Conservation (phyloP, 2,329 filamentous ascomycete species). For the Trichoderma sp. region DNA sequence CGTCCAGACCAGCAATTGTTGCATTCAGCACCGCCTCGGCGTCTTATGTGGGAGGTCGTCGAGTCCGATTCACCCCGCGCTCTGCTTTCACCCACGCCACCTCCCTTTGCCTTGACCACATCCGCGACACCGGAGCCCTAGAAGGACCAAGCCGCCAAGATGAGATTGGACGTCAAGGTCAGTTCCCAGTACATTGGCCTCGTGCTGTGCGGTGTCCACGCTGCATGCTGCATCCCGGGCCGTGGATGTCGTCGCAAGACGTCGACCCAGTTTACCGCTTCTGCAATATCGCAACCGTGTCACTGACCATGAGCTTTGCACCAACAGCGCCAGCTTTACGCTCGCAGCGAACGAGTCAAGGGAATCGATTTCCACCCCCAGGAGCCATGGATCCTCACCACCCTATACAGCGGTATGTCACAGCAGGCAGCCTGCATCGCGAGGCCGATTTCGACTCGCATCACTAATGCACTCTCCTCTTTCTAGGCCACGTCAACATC, state of each 20-base stretch:
- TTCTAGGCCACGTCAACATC: constrained; percentile 90
- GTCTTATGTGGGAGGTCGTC: constrained; percentile 19
- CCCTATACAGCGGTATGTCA: constrained; percentile 83
- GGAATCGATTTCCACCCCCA: constrained; percentile 96
- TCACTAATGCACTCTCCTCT: constrained; percentile 3
- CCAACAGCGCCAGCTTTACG: constrained; percentile 53
- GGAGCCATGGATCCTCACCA: constrained; percentile 96
- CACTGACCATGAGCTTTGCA: not conserved
- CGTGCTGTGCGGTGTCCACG: not conserved
- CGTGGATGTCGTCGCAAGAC: not conserved
- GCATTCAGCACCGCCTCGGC: not conserved
- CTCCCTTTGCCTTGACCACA: constrained; percentile 6
- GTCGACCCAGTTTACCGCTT: not conserved
- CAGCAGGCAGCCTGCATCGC: not conserved
- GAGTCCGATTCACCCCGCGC: constrained; percentile 23
- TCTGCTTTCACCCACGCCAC: constrained; percentile 15
- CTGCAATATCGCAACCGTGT: not conserved
- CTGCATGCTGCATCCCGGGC: not conserved
- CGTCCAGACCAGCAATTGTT: constrained; percentile 9
- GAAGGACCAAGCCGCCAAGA: constrained; percentile 32
- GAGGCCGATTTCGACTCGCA: not conserved
- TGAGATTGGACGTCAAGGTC: constrained; percentile 49
- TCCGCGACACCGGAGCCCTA: constrained; percentile 6
- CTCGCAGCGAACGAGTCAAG: constrained; percentile 93
- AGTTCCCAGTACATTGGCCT: constrained; percentile 27